Conservation (phyloP, 1,139 yeast species). For the Geotrichum carabidarum region DNA sequence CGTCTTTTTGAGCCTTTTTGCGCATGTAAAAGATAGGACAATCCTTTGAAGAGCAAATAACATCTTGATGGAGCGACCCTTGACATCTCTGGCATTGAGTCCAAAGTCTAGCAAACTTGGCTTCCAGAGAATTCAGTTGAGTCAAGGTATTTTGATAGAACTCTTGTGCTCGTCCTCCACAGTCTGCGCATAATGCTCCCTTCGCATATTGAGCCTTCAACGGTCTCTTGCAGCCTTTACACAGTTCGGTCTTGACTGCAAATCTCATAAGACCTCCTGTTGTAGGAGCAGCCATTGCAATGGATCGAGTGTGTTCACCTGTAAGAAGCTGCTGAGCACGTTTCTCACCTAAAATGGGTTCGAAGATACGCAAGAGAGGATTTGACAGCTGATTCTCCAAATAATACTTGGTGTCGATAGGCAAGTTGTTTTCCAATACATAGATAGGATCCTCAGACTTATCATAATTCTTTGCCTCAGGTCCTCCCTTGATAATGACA, state of each 20-base stretch:
- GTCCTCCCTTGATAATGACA: conserved; percentile 78
- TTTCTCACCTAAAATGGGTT: conserved; percentile 86
- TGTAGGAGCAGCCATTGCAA: conserved; percentile 60
- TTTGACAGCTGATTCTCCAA: conserved; percentile 88
- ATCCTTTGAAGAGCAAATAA: conserved; percentile 88
- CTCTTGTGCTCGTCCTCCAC: conserved; percentile 68
- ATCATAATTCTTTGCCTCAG: conserved; percentile 83
- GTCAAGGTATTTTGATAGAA: conserved; percentile 74
- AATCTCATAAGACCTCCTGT: conserved; percentile 84
- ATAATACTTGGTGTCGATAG: conserved; percentile 92
- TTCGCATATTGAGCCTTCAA: conserved; percentile 55
- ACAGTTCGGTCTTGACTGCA: conserved; percentile 81
- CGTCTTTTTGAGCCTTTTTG: conserved; percentile 87
- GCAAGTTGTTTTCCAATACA: conserved; percentile 84
- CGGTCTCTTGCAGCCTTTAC: conserved; percentile 85
- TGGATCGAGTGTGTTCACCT: conserved; percentile 80
- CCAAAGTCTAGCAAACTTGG: conserved; percentile 86
- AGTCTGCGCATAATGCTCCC: conserved; percentile 79
- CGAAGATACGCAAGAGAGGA: conserved; percentile 89
- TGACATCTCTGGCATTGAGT: conserved; percentile 98
- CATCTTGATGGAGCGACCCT: conserved; percentile 93
- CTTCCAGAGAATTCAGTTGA: conserved; percentile 73
- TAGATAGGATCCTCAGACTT: conserved; percentile 95
- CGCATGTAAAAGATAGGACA: conserved; percentile 98
- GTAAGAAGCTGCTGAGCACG: conserved; percentile 66